Conservation (phyloP, 805 yeast species). For the Spathaspora hagerdaliae region DNA sequence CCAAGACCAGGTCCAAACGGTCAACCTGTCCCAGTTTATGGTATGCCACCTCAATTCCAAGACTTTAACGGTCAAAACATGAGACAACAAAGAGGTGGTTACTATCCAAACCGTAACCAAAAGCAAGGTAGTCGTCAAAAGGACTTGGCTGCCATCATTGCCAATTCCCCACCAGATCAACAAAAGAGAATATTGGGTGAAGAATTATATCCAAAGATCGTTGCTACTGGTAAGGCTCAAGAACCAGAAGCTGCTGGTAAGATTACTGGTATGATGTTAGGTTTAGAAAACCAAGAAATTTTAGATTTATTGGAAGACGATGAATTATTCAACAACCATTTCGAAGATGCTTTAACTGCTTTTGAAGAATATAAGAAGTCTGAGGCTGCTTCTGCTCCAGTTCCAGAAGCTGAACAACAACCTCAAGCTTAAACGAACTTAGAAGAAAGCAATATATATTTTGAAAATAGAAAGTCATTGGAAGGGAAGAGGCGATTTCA, state of each 20-base stretch:
- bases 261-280: slow-evolving; percentile 98
- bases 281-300: slow-evolving; percentile 89
- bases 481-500: background rate
- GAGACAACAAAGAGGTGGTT: slow-evolving; percentile 57
- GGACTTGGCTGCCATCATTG: slow-evolving; percentile 59
- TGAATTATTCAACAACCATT: slow-evolving; percentile 82
- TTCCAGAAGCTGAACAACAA: slow-evolving; percentile 16
- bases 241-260: slow-evolving; percentile 97
- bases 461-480: background rate
- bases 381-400: slow-evolving; percentile 22
- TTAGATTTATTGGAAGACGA: slow-evolving; percentile 86
- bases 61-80: slow-evolving; percentile 36
- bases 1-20: slow-evolving; percentile 77
- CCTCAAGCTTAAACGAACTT: slow-evolving; percentile 11
- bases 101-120: slow-evolving; percentile 45
- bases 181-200: slow-evolving; percentile 98
- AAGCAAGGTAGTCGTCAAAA: slow-evolving; percentile 40
- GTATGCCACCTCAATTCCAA: slow-evolving; percentile 60
- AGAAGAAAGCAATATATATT: slow-evolving; percentile 1
- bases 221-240: slow-evolving; percentile 78
- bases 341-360: slow-evolving; percentile 91
- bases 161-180: slow-evolving; percentile 75
- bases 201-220: slow-evolving; percentile 90
- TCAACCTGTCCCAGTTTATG: slow-evolving; percentile 79
- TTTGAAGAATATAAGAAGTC: slow-evolving; percentile 83